These are phyloP conservation scores for Kwoniella botswanensis DNA, from an alignment of 768 basidiomycete genomes.

Conservation along the genomic window DNA sequence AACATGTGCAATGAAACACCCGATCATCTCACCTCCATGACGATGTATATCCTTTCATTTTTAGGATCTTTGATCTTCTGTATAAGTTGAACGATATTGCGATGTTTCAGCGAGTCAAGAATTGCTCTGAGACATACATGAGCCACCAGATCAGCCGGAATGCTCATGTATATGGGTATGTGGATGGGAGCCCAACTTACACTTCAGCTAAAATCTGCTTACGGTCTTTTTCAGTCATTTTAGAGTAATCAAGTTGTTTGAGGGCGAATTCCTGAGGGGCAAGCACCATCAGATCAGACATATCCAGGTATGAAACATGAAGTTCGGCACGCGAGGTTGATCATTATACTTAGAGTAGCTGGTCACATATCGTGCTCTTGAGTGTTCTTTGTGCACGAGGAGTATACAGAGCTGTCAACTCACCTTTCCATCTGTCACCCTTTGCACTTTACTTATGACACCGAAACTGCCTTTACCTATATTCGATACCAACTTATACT, in stretches of 20 bases:
- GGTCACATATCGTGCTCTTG: no score
- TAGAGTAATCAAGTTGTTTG: constrained; percentile 96
- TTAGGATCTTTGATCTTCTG: constrained; percentile 80
- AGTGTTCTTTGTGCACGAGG: no score
- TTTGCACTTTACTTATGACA: constrained; percentile 89
- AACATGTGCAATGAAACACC: neutral
- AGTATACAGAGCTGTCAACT: constrained; percentile 55
- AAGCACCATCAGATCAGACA: neutral
- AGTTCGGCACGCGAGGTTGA: no score
- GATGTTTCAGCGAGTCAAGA: constrained; percentile 90
- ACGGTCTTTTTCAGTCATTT: constrained; percentile 93
- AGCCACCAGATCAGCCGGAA: neutral
- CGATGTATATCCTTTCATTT: constrained; percentile 87
- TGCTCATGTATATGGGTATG: no score
- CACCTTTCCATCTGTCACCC: constrained; percentile 81
- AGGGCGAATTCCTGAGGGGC: constrained; percentile 67
- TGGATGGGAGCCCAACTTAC: constrained; percentile 63
- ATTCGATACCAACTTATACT: constrained; percentile 84
- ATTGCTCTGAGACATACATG: constrained; percentile 71
- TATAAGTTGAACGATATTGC: constrained; percentile 78
- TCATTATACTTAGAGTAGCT: no score
- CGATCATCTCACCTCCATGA: constrained; percentile 74
- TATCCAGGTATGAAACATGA: neutral
- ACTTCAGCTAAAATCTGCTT: constrained; percentile 98
- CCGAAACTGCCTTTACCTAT: constrained; percentile 98